Evolutionary conservation across 2,329 filamentous ascomycete genomes (phyloP).

Genomic region (Penicillium occitanis): DNA sequence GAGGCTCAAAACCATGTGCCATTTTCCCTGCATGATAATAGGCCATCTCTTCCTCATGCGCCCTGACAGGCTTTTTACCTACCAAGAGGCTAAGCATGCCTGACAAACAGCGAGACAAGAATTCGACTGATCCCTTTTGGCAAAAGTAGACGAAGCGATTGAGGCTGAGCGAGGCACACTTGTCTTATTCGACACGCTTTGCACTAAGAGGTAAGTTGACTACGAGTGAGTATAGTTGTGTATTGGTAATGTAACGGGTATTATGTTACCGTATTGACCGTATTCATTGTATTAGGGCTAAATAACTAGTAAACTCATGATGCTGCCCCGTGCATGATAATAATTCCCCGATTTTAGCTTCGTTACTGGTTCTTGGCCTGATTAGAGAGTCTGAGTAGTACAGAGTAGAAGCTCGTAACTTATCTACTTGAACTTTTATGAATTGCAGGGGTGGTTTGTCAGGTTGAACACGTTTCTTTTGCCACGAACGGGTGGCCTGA

Average conservation of each 20-base stretch:
- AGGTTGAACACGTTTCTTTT: not conserved
- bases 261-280: not conserved
- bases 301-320: not conserved
- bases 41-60: not conserved
- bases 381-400: not conserved
- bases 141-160: conserved; percentile 7
- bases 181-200: not conserved
- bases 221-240: not conserved
- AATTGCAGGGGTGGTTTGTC: not conserved
- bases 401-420: not conserved
- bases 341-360: conserved; percentile 2
- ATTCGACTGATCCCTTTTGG: not conserved
- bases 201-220: not conserved
- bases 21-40: not conserved
- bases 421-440: too few species aligned
- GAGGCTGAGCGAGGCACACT: conserved; percentile 19
- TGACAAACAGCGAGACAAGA: not conserved
- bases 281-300: not conserved
- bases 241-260: not conserved
- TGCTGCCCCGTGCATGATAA: not conserved
- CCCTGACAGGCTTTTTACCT: not conserved
- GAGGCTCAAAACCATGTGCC: conserved; percentile 7
- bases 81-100: conserved; percentile 1
- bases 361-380: not conserved
- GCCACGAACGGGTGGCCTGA: not conserved